These are phyloP conservation scores for Candida sanyaensis DNA, from an alignment of 1,139 yeast genomes.

Conservation along the genomic window DNA sequence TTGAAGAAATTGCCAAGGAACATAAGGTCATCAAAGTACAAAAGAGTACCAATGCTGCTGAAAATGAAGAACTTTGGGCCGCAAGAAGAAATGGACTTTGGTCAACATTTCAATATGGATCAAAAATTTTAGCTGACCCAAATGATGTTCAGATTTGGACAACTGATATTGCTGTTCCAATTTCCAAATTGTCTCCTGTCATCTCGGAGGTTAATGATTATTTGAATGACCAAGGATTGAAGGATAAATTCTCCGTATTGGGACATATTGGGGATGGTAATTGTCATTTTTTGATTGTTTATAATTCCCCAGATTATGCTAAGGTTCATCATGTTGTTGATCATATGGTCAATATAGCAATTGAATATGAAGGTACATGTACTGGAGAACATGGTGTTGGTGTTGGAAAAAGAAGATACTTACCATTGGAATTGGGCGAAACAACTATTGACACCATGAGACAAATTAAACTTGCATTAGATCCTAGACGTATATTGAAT, in stretches of 20 bases:
- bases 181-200: slow-evolving; percentile 49
- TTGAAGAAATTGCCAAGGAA: slow-evolving; percentile 52
- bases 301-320: slow-evolving; percentile 44
- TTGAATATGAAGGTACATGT: slow-evolving; percentile 46
- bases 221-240: slow-evolving; percentile 40
- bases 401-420: slow-evolving; percentile 43
- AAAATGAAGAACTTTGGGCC: slow-evolving; percentile 76
- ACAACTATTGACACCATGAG: slow-evolving; percentile 46
- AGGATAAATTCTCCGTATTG: slow-evolving; percentile 46
- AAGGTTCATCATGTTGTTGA: slow-evolving; percentile 43
- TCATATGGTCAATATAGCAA: slow-evolving; percentile 51
- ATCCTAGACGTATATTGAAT: slow-evolving; percentile 33
- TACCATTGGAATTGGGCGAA: slow-evolving; percentile 37
- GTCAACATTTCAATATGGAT: slow-evolving; percentile 76
- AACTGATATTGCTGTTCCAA: slow-evolving; percentile 73
- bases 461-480: slow-evolving; percentile 30
- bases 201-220: slow-evolving; percentile 53
- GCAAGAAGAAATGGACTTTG: slow-evolving; percentile 88
- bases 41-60: slow-evolving; percentile 64
- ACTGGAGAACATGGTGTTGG: slow-evolving; percentile 55
- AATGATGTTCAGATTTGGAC: slow-evolving; percentile 76
- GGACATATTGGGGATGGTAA: slow-evolving; percentile 71
- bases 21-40: slow-evolving; percentile 55
- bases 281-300: slow-evolving; percentile 55
- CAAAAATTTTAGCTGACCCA: slow-evolving; percentile 41